phyloP scores from a whole-genome alignment of 2,329 filamentous ascomycete genomes.

The Xylaria sp. region DNA sequence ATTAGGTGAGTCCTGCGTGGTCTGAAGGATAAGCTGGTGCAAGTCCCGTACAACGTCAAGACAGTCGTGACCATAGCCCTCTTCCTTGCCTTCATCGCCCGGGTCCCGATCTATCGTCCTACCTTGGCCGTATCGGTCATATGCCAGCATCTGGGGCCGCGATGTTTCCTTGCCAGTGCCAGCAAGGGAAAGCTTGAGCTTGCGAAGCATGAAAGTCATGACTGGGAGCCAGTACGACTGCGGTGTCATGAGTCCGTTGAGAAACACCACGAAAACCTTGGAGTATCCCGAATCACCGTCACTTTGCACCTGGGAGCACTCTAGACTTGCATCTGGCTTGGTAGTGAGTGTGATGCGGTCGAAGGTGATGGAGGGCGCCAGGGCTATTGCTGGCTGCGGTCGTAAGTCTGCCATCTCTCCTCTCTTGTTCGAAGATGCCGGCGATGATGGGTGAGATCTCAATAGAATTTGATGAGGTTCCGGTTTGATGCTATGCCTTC shows the following conservation, averaged over 20 bases:
- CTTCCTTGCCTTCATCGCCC: constrained; percentile 37
- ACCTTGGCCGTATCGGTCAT: constrained; percentile 56
- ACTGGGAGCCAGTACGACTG: constrained; percentile 25
- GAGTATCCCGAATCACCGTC: constrained; percentile 12
- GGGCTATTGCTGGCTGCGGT: constrained; percentile 19
- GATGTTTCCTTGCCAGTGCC: constrained; percentile 6
- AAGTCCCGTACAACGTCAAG: constrained; percentile 41
- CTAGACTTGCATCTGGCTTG: constrained; percentile 21
- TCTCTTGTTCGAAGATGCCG: not conserved
- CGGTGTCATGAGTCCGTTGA: constrained; percentile 28
- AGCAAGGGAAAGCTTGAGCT: constrained; percentile 5
- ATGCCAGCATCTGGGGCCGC: constrained; percentile 42
- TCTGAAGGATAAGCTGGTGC: constrained; percentile 34
- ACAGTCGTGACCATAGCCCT: constrained; percentile 47
- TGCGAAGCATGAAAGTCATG: constrained; percentile 20
- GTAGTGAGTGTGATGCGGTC: constrained; percentile 18
- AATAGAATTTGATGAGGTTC: not conserved
- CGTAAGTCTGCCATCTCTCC: constrained; percentile 14
- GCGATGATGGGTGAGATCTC: not conserved
- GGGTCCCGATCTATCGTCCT: constrained; percentile 39
- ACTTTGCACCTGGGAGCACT: constrained; percentile 19
- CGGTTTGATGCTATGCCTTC: not conserved
- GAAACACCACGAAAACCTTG: constrained; percentile 25
- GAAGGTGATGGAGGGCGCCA: constrained; percentile 21
- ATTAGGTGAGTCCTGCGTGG: constrained; percentile 8